Evolutionary conservation across 2,329 filamentous ascomycete species (phyloP), one percentile per base, ranked within the genome.

Genomic region (Fusarium sororula): DNA sequence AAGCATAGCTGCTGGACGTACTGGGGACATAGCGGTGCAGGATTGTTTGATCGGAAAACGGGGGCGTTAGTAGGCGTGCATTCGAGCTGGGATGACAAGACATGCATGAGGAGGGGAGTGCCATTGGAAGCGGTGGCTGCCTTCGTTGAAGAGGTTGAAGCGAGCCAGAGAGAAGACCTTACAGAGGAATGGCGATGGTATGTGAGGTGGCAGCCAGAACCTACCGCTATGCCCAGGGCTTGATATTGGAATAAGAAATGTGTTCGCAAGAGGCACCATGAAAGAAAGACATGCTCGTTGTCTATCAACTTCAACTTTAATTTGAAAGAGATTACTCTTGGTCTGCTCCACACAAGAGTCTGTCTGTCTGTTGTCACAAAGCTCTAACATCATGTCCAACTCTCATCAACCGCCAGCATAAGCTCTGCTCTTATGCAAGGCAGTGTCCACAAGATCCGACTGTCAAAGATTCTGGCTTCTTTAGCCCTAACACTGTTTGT

Each of bases 1-100:
- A 86, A 83, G 82, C 87, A 89, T 75, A 84, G 86, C 73, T 87
- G 85, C 64, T 89, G 87, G 87, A 89, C 87, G 4, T 89, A 89
- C 76, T 89, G 87, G 88, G 87, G 87, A 3, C 87, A 89, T 75
- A 87, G 84, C 28, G 87, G 87, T 7, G 87, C 87, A 10, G 86
- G 85, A 3, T 76, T 89, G 22, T 69, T 88, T n/a, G 76, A 83
- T 22, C 60, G 68, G 37, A 75, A 68, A n/a, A 80, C 79, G 18
- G 85, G 85, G 1, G 73, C 32, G 15, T 73, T 89, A 62, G 78
- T 88, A 1, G 87, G 87, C 4, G 67, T 90, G 68, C 87, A 89
- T 80, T 88, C 86, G 8, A 86, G 83, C 35, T 89, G 87, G 86
- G 86, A 89, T 74, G 86, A 88, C 28, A 66, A 84, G 70, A 88